Evolutionary conservation across 805 yeast species (phyloP), one percentile per base, ranked within the genome.

Genomic region (Starmera quercuum): DNA sequence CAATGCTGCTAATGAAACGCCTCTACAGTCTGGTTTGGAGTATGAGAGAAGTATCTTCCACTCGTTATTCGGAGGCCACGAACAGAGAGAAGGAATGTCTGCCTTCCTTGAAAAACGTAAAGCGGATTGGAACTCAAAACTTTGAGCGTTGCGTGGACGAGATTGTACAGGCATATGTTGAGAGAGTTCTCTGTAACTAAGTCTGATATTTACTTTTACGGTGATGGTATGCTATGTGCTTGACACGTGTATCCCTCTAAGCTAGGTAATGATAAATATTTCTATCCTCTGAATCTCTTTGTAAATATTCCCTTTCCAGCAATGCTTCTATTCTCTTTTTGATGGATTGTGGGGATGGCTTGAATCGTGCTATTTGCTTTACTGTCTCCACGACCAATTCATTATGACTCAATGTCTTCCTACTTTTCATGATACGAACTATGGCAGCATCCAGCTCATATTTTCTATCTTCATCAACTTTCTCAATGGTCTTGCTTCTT

Each of bases 381-480:
- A 79, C 66, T 5, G 78, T 73, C 45, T 79, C 87, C 22, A 67
- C 71, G n/a, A 83, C 61, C 34, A 87, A 63, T 26, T 78, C 79
- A 44, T 75, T 76, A 51, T 83, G 90, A 18, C 55, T 63, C 35
- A 80, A 45, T 1, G 66, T 57, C 44, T 76, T 79, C 22, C 87
- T 63, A 1, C 84, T 69, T 58, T 87, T 87, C 90, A 87, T 78
- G n/a, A 80, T 75, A 33, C 96, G 67, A 5, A 87, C 95, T 36
- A 87, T 71, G 0, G 94, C 92, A 1, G 96, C 95, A 51, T 84
- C 92, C 3, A 82, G 63, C 47, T 79, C 83, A 35, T 68, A 66
- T 38, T 74, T 67, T 37, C 95, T 66, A 5, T 85, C 75, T 44
- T 73, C 79, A 26, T 69, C 68, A 20, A 85, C 63, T 24, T 64